These are phyloP conservation scores for Mortierella sp. DNA, from an alignment of 371 early-diverging fungal genomes.

Conservation along the genomic window DNA sequence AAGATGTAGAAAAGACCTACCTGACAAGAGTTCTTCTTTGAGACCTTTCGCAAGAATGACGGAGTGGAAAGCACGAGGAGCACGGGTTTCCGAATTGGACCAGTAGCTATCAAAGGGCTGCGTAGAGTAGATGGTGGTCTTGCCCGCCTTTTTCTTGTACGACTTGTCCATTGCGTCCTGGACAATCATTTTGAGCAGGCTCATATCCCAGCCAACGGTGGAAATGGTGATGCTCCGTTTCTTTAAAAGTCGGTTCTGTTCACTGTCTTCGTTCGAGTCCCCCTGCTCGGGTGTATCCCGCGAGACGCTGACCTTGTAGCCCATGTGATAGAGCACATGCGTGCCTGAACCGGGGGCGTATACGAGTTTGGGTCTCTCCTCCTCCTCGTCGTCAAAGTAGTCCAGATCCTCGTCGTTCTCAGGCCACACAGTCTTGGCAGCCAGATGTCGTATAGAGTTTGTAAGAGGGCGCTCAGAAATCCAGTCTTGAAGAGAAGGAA, in stretches of 20 bases:
- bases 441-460: conserved; percentile 49
- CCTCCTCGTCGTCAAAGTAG: conserved; percentile 29
- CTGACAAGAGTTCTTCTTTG: conserved; percentile 46
- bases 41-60: conserved; percentile 53
- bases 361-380: conserved; percentile 44
- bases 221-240: conserved; percentile 50
- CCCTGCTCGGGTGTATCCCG: conserved; percentile 38
- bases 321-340: conserved; percentile 51
- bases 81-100: conserved; percentile 36
- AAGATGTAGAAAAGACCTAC: conserved; percentile 7
- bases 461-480: conserved; percentile 51
- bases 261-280: conserved; percentile 27
- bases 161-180: conserved; percentile 54
- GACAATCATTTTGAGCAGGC: conserved; percentile 41
- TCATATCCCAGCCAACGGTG: conserved; percentile 47
- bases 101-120: conserved; percentile 54
- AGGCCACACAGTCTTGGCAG: conserved; percentile 50
- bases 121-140: conserved; percentile 50
- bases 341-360: conserved; percentile 51
- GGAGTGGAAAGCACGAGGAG: conserved; percentile 54
- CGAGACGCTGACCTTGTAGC: conserved; percentile 48
- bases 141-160: conserved; percentile 53
- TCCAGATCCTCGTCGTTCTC: conserved; percentile 22
- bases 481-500: conserved; percentile 50
- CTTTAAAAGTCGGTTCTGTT: conserved; percentile 40